phyloP scores from a whole-genome alignment of 495 filamentous ascomycete species.

The Evernia prunastri region DNA sequence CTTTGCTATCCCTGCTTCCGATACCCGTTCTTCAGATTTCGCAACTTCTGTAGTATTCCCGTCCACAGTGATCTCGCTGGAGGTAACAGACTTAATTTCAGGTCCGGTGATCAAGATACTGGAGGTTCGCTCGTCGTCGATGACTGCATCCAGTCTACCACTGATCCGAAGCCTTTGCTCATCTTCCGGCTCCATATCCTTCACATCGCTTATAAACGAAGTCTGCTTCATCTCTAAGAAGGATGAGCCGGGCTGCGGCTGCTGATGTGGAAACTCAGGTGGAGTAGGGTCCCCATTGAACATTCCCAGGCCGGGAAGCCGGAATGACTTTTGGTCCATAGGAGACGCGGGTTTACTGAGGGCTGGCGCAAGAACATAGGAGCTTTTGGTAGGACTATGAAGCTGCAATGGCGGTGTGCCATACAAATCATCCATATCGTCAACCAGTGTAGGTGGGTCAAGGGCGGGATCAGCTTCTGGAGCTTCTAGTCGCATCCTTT shows the following conservation, averaged over 20 bases:
- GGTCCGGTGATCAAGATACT: not conserved
- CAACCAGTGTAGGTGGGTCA: constrained; percentile 9
- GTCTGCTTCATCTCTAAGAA: not conserved
- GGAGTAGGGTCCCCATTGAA: not conserved
- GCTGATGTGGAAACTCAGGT: not conserved
- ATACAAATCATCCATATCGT: constrained; percentile 24
- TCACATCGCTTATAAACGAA: not conserved
- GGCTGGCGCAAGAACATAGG: not conserved
- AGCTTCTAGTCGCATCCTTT: constrained; percentile 19
- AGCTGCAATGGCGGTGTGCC: not conserved
- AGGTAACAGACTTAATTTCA: not conserved
- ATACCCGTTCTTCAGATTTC: not conserved
- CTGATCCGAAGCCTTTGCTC: not conserved
- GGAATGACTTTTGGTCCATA: not conserved
- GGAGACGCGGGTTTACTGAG: not conserved
- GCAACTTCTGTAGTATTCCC: not conserved
- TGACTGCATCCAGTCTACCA: not conserved
- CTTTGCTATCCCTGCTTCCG: not conserved
- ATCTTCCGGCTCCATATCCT: not conserved
- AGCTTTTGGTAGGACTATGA: not conserved
- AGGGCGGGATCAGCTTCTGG: constrained; percentile 5
- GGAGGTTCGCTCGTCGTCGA: not conserved
- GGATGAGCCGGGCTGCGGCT: not conserved
- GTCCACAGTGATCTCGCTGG: not conserved
- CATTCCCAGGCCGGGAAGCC: constrained; percentile 17